phyloP scores from a whole-genome alignment of 1,284 basidiomycete genomes.

The Microbotryum silenes-acaulis region DNA sequence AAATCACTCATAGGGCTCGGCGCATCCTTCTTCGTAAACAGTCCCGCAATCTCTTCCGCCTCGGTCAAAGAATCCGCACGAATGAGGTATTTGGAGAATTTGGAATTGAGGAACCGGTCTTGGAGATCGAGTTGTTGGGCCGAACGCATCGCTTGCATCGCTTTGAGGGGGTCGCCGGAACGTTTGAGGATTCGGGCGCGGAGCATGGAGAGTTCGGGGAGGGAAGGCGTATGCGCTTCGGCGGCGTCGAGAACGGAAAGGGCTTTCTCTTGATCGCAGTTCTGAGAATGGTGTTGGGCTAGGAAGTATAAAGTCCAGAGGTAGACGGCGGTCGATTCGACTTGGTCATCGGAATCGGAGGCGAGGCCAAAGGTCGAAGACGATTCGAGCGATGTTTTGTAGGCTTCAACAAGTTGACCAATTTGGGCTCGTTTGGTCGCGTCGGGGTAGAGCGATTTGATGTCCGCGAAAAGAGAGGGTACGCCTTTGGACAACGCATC shows the following conservation, averaged over 20 bases:
- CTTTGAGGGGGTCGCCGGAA: constrained; percentile 68
- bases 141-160: constrained; percentile 68
- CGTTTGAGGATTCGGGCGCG: constrained; percentile 81
- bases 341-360: constrained; percentile 33
- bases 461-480: constrained; percentile 86
- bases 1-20: constrained; percentile 68
- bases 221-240: constrained; percentile 77
- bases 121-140: constrained; percentile 84
- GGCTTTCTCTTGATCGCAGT: constrained; percentile 50
- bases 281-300: constrained; percentile 76
- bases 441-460: constrained; percentile 76
- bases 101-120: constrained; percentile 92
- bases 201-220: constrained; percentile 83
- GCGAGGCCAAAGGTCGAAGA: not conserved
- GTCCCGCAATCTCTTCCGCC: constrained; percentile 61
- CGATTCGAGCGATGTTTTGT: constrained; percentile 42
- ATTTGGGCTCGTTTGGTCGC: constrained; percentile 58
- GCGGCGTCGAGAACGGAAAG: constrained; percentile 60
- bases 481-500: constrained; percentile 73
- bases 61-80: constrained; percentile 69
- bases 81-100: constrained; percentile 83
- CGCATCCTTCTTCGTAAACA: constrained; percentile 93
- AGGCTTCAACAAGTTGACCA: constrained; percentile 60
- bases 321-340: constrained; percentile 70
- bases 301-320: constrained; percentile 96